phyloP scores from a whole-genome alignment of 306 rosid species.

The Spatholobus suberectus region DNA sequence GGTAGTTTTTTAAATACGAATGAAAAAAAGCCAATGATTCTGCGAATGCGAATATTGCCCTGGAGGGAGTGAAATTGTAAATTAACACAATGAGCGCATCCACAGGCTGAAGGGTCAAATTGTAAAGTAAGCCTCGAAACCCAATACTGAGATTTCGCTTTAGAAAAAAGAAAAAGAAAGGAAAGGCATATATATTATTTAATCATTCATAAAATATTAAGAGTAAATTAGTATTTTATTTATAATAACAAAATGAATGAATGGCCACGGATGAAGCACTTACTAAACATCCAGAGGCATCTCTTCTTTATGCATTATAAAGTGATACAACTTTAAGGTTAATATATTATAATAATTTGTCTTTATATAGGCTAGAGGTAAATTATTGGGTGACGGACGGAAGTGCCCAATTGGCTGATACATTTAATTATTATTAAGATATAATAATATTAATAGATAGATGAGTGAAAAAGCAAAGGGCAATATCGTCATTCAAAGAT shows the following conservation, averaged over 20 bases:
- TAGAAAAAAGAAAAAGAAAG: not conserved
- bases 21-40: conserved; percentile 34
- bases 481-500: not conserved
- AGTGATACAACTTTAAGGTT: conserved; percentile 52
- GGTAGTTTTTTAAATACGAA: conserved; percentile 17
- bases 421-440: conserved; percentile 4
- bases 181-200: not conserved
- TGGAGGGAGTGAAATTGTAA: conserved; percentile 25
- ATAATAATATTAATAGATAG: not conserved
- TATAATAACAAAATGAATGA: conserved; percentile 25
- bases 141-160: not conserved
- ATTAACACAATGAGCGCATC: conserved; percentile 28
- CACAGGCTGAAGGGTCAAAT: conserved; percentile 19
- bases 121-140: conserved; percentile 28
- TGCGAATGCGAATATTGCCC: conserved; percentile 35
- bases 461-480: not conserved
- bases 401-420: conserved; percentile 13
- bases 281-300: conserved; percentile 39
- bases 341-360: conserved; percentile 23
- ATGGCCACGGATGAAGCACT: conserved; percentile 45
- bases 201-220: conserved; percentile 18
- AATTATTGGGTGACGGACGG: conserved; percentile 42
- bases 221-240: not conserved
- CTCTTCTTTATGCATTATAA: conserved; percentile 47
- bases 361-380: conserved; percentile 38